Conservation (phyloP, 1,284 basidiomycete species). For the Neolentinus lepideus region DNA sequence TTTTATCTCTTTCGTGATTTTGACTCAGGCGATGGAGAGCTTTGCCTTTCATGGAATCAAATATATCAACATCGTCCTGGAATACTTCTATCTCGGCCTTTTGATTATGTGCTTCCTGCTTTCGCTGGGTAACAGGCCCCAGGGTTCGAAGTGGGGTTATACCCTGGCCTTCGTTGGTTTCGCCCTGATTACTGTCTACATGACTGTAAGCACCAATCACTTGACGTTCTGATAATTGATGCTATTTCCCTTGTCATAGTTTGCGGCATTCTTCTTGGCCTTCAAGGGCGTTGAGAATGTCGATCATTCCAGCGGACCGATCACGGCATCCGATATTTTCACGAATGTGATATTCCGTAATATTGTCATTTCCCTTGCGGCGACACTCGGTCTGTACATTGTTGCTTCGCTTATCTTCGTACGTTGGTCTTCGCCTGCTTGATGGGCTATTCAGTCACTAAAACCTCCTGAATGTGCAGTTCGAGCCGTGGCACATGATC, state of each 20-base stretch:
- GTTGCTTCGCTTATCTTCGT: constrained; percentile 79
- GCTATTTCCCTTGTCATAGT: constrained; percentile 30
- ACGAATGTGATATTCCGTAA: constrained; percentile 77
- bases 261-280: constrained; percentile 73
- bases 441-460: not conserved
- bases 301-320: constrained; percentile 30
- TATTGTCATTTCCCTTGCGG: constrained; percentile 79
- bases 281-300: constrained; percentile 71
- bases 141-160: constrained; percentile 81
- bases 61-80: constrained; percentile 71
- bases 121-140: constrained; percentile 87
- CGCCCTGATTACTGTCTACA: constrained; percentile 85
- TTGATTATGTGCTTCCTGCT: constrained; percentile 89
- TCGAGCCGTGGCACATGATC: constrained; percentile 90
- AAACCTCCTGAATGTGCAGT: constrained; percentile 31
- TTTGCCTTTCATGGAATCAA: constrained; percentile 57
- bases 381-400: constrained; percentile 83
- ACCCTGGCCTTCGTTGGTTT: constrained; percentile 80
- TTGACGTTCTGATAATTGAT: no score
- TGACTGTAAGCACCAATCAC: constrained; percentile 57
- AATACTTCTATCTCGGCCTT: constrained; percentile 85
- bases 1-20: constrained; percentile 81
- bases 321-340: constrained; percentile 55
- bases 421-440: constrained; percentile 25
- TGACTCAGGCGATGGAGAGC: constrained; percentile 63